Evolutionary conservation across 2,329 filamentous ascomycete species (phyloP).

Genomic region (Didymella glomerata): DNA sequence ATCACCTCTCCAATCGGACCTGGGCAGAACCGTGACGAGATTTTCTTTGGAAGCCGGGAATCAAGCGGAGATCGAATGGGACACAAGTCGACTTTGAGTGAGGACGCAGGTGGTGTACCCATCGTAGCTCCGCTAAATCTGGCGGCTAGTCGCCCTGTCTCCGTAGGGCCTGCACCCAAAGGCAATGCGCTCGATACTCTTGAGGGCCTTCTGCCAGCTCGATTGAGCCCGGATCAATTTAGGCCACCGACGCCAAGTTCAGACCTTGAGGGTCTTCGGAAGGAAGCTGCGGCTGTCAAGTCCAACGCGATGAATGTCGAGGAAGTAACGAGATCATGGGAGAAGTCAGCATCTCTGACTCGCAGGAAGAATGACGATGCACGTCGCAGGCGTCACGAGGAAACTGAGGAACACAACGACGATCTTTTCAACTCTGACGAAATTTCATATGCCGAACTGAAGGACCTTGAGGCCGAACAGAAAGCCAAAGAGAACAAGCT

Average conservation of each 20-base stretch:
- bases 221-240: slow-evolving; percentile 16
- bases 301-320: slow-evolving; percentile 32
- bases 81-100: slow-evolving; percentile 31
- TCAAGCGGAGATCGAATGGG: slow-evolving; percentile 23
- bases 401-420: slow-evolving; percentile 62
- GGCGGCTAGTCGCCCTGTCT: slow-evolving; percentile 27
- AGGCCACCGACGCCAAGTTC: slow-evolving; percentile 20
- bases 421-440: slow-evolving; percentile 64
- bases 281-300: slow-evolving; percentile 25
- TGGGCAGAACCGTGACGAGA: slow-evolving; percentile 43
- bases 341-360: slow-evolving; percentile 54
- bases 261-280: slow-evolving; percentile 35
- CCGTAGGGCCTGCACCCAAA: slow-evolving; percentile 24
- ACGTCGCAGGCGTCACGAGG: slow-evolving; percentile 59
- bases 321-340: slow-evolving; percentile 53
- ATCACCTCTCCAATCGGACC: slow-evolving; percentile 17
- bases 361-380: slow-evolving; percentile 59
- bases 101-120: slow-evolving; percentile 29
- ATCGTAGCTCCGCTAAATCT: slow-evolving; percentile 41
- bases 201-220: slow-evolving; percentile 31
- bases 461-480: slow-evolving; percentile 63
- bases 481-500: slow-evolving; percentile 61
- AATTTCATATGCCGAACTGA: slow-evolving; percentile 66
- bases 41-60: slow-evolving; percentile 44
- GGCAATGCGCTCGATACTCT: slow-evolving; percentile 31